These are phyloP conservation scores for Eimeria maxima DNA, from an alignment of 169 alveolate genomes.

Conservation along the genomic window DNA sequence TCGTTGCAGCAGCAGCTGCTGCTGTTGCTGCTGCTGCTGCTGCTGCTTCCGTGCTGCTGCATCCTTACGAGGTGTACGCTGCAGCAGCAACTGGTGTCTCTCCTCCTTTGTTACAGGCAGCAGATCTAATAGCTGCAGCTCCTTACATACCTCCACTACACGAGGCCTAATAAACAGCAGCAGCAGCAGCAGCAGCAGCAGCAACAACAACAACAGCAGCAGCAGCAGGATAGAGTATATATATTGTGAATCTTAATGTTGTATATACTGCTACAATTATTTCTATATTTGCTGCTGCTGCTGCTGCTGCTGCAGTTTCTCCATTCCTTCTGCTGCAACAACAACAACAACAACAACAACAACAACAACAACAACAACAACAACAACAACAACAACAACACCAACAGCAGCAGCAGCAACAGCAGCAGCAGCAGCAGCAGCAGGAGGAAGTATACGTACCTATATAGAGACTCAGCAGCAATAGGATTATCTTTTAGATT, in stretches of 20 bases:
- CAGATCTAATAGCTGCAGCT: constrained; percentile 16
- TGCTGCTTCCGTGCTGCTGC: constrained; percentile 6
- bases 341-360: too few relatives aligned
- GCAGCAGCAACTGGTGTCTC: not conserved
- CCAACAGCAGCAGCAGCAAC: constrained; percentile 8
- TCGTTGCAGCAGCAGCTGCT: constrained; percentile 15
- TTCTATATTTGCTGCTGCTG: not conserved
- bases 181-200: not conserved
- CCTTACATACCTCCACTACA: not conserved
- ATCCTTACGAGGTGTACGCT: not conserved
- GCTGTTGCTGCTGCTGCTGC: not conserved
- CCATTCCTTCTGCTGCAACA: too few relatives aligned
- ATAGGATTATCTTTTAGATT: constrained; percentile 14
- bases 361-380: not conserved
- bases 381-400: not conserved
- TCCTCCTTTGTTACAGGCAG: constrained; percentile 9
- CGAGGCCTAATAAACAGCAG: constrained; percentile 13
- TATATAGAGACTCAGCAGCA: constrained; percentile 4
- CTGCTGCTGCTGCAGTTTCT: constrained; percentile 4
- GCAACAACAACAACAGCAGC: constrained; percentile 33
- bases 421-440: constrained; percentile 50
- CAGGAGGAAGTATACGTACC: not conserved
- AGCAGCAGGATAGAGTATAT: not conserved
- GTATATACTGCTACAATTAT: too few relatives aligned
- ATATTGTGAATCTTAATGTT: too few relatives aligned